These are phyloP conservation scores for Candida corydali DNA, from an alignment of 805 yeast genomes.

Conservation along the genomic window DNA sequence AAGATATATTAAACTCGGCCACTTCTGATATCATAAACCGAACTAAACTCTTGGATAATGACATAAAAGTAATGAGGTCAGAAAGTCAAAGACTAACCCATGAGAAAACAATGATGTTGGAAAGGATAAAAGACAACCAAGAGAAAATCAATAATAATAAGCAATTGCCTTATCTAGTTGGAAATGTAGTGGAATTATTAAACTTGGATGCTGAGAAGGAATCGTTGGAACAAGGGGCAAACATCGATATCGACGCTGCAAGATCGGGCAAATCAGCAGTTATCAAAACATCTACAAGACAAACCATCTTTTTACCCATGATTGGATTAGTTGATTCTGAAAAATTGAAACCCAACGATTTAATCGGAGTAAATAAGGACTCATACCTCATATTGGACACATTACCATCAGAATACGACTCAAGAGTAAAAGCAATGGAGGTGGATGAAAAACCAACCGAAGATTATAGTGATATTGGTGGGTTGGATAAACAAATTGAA, in stretches of 20 bases:
- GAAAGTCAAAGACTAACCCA: constrained; percentile 88
- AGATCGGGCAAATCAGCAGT: constrained; percentile 97
- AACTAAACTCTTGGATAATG: constrained; percentile 85
- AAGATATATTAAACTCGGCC: constrained; percentile 73
- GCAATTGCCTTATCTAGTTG: constrained; percentile 93
- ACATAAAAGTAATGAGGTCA: constrained; percentile 89
- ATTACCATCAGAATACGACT: constrained; percentile 94
- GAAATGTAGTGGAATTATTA: constrained; percentile 91
- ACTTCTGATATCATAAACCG: constrained; percentile 83
- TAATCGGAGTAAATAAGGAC: constrained; percentile 97
- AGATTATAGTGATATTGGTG: constrained; percentile 96
- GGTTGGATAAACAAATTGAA: constrained; percentile 96
- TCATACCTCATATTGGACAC: constrained; percentile 91
- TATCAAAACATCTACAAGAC: constrained; percentile 94
- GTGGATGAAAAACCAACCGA: constrained; percentile 99
- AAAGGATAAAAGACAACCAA: constrained; percentile 90
- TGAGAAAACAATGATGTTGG: constrained; percentile 89
- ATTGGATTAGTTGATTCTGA: constrained; percentile 93
- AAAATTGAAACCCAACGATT: constrained; percentile 91
- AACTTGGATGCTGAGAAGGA: constrained; percentile 83
- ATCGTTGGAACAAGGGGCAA: constrained; percentile 89
- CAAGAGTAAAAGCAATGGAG: constrained; percentile 98
- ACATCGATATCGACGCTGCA: constrained; percentile 86
- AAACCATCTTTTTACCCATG: constrained; percentile 92
- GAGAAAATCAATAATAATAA: constrained; percentile 94